Evolutionary conservation across 495 filamentous ascomycete genomes (phyloP).

Genomic region (Penicillium bialowiezense): DNA sequence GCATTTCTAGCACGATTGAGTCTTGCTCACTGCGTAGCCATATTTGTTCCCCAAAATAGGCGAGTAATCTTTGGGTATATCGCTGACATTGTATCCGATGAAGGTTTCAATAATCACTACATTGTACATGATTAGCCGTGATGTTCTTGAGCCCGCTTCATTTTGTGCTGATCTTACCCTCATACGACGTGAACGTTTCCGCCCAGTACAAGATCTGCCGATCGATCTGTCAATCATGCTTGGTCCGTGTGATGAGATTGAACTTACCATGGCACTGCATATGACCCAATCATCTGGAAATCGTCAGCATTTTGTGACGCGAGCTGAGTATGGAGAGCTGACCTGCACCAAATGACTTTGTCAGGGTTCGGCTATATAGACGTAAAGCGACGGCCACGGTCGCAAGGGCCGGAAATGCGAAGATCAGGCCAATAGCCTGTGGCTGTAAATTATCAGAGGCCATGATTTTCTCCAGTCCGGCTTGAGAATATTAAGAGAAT

Average conservation of each 20-base stretch:
- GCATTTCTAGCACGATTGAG: background rate
- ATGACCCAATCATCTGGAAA: conserved; percentile 13
- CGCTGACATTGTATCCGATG: conserved; percentile 40
- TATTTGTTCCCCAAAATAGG: conserved; percentile 6
- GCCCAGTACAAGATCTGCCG: conserved; percentile 17
- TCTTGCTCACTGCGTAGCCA: conserved; percentile 11
- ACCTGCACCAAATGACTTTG: conserved; percentile 40
- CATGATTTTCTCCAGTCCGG: conserved; percentile 1
- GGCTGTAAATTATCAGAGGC: conserved; percentile 25
- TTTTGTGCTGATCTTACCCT: conserved; percentile 2
- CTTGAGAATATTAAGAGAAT: too few relatives aligned
- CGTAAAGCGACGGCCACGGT: conserved; percentile 36
- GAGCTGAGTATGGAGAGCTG: background rate
- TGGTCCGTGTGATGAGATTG: background rate
- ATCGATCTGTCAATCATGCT: conserved; percentile 1
- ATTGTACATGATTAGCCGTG: background rate
- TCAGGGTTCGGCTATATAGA: conserved; percentile 39
- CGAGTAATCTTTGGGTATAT: conserved; percentile 27
- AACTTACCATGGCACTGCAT: conserved; percentile 8
- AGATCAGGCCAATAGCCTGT: conserved; percentile 39
- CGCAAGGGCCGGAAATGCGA: conserved; percentile 40
- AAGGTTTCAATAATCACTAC: conserved; percentile 48
- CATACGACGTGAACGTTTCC: conserved; percentile 16
- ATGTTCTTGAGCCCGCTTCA: background rate
- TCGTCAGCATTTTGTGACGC: background rate